Conservation (phyloP, 257 asterid genomes). For the Ligustrum vulgare region DNA sequence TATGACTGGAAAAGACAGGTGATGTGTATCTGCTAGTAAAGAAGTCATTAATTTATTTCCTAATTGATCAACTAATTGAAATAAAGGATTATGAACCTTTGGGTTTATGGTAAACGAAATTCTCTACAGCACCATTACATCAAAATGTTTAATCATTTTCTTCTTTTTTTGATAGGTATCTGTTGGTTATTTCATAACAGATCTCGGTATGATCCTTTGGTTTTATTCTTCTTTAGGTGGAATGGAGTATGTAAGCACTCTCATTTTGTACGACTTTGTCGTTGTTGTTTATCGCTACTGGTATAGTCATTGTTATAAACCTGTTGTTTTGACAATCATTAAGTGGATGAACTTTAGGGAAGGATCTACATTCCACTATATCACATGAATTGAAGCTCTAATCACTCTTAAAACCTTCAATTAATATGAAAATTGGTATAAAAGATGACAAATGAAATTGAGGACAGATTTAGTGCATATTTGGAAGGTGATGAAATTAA, state of each 20-base stretch:
- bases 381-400: background rate
- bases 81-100: too few species aligned
- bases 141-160: slow-evolving; percentile 18
- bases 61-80: background rate
- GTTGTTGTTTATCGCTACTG: background rate
- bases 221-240: slow-evolving; percentile 78
- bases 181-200: slow-evolving; percentile 71
- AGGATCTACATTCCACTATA: background rate
- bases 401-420: background rate
- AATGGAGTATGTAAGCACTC: slow-evolving; percentile 75
- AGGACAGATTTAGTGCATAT: background rate
- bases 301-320: background rate
- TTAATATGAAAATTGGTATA: background rate
- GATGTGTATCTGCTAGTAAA: background rate
- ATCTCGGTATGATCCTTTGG: slow-evolving; percentile 85
- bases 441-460: background rate
- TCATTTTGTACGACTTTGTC: slow-evolving; percentile 6
- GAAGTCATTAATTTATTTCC: background rate
- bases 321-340: background rate
- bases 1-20: background rate
- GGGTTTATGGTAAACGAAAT: background rate
- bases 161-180: slow-evolving; percentile 52
- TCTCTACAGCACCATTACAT: background rate
- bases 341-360: background rate
- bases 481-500: too few species aligned